phyloP scores from a whole-genome alignment of 768 basidiomycete species.

The Suillus decipiens region DNA sequence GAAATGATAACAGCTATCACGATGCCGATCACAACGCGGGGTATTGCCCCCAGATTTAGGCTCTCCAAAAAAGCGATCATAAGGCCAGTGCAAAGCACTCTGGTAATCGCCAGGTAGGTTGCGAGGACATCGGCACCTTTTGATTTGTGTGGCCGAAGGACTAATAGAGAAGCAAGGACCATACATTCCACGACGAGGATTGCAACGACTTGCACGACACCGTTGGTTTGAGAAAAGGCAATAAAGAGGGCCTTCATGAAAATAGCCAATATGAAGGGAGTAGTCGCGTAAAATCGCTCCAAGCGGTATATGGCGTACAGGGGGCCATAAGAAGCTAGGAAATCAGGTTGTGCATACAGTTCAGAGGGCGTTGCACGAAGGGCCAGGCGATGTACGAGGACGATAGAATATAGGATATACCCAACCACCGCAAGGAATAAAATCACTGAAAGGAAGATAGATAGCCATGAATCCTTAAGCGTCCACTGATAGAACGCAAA shows the following conservation, averaged over 20 bases:
- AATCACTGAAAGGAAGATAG: constrained; percentile 77
- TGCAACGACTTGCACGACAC: constrained; percentile 67
- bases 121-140: constrained; percentile 71
- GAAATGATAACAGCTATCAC: constrained; percentile 73
- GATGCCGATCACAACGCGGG: constrained; percentile 79
- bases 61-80: constrained; percentile 76
- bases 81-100: constrained; percentile 69
- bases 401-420: constrained; percentile 49
- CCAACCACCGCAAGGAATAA: constrained; percentile 54
- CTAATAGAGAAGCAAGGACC: constrained; percentile 52
- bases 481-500: constrained; percentile 93
- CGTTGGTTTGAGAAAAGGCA: constrained; percentile 60
- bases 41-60: constrained; percentile 68
- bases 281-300: constrained; percentile 68
- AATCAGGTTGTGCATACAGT: constrained; percentile 37
- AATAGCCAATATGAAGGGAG: constrained; percentile 54
- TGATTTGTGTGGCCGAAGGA: constrained; percentile 64
- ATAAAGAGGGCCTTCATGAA: constrained; percentile 75
- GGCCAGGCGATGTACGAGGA: constrained; percentile 51
- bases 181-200: constrained; percentile 66
- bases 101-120: constrained; percentile 63
- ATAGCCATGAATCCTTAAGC: constrained; percentile 83
- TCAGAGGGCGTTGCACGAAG: constrained; percentile 40
- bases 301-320: constrained; percentile 68
- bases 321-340: constrained; percentile 51